phyloP scores from a whole-genome alignment of 805 yeast species.

The Zygosaccharomyces pseudorouxii region DNA sequence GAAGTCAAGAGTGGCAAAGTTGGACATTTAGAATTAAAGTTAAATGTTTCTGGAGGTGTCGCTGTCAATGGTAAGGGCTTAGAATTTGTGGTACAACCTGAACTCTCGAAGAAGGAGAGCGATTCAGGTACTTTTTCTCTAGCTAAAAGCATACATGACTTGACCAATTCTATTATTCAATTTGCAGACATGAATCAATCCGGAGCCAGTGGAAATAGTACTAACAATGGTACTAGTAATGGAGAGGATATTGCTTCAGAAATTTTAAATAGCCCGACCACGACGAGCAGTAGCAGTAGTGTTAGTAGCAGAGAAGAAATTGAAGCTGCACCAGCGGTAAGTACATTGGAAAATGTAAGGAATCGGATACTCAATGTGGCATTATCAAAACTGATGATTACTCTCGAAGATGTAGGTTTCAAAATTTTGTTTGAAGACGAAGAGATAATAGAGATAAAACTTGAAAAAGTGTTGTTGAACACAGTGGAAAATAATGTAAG shows the following conservation, averaged over 20 bases:
- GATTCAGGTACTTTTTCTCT: slow-evolving; percentile 43
- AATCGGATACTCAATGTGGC: slow-evolving; percentile 64
- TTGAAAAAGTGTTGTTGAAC: slow-evolving; percentile 32
- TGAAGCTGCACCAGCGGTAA: slow-evolving; percentile 9
- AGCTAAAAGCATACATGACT: slow-evolving; percentile 68
- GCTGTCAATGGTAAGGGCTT: slow-evolving; percentile 54
- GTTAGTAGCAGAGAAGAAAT: slow-evolving; percentile 14
- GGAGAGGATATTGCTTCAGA: slow-evolving; percentile 12
- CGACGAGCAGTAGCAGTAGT: slow-evolving; percentile 12
- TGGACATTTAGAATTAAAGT: slow-evolving; percentile 48
- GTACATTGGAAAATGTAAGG: slow-evolving; percentile 51
- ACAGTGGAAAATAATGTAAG: slow-evolving; percentile 46
- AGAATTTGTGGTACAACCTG: slow-evolving; percentile 34
- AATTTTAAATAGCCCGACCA: slow-evolving; percentile 14
- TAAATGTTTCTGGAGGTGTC: slow-evolving; percentile 70
- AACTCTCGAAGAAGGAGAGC: slow-evolving; percentile 19
- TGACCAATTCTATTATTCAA: slow-evolving; percentile 50
- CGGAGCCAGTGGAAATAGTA: not conserved
- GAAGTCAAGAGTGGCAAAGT: slow-evolving; percentile 59
- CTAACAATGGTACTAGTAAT: slow-evolving; percentile 17
- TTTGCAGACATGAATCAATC: slow-evolving; percentile 29
- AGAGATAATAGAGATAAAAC: slow-evolving; percentile 31
- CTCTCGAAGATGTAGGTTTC: slow-evolving; percentile 44
- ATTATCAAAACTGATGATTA: slow-evolving; percentile 52
- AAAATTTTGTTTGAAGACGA: slow-evolving; percentile 46